Conservation (phyloP, 257 asterid species). For the Knoxia roxburghii region DNA sequence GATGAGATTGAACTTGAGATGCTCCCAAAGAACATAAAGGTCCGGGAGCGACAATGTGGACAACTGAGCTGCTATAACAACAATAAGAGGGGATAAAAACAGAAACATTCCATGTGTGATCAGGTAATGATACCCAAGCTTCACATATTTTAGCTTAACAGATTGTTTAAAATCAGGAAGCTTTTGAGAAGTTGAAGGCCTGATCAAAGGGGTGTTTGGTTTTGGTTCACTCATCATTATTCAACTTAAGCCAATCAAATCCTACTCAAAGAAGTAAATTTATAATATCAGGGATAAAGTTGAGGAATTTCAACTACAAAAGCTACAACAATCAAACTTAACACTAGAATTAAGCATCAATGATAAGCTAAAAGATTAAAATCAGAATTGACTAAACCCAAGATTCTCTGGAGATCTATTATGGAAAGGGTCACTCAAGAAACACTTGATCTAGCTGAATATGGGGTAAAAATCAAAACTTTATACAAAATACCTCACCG, state of each 20-base stretch:
- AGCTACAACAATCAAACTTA: not conserved
- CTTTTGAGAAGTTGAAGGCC: constrained; percentile 40
- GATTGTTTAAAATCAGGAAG: constrained; percentile 84
- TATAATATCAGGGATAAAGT: not conserved
- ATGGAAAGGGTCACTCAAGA: constrained; percentile 6
- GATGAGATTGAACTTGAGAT: constrained; percentile 60
- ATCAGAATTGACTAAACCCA: not conserved
- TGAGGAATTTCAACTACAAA: not conserved
- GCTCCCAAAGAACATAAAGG: constrained; percentile 60
- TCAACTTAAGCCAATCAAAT: not conserved
- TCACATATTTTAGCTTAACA: constrained; percentile 73
- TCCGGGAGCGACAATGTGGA: constrained; percentile 62
- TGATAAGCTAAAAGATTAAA: not conserved
- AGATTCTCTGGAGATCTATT: constrained; percentile 4
- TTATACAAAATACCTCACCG: constrained; percentile 10
- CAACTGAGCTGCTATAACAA: constrained; percentile 59
- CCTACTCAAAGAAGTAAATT: not conserved
- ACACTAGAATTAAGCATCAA: not conserved
- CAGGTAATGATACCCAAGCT: constrained; percentile 77
- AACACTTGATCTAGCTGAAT: not conserved
- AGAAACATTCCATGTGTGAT: constrained; percentile 81
- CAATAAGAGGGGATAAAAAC: constrained; percentile 51
- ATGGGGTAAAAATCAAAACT: constrained; percentile 6
- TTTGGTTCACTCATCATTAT: constrained; percentile 45
- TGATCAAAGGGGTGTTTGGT: constrained; percentile 33